phyloP scores from a whole-genome alignment of 2,329 filamentous ascomycete genomes.

The Phialophora verrucosa region DNA sequence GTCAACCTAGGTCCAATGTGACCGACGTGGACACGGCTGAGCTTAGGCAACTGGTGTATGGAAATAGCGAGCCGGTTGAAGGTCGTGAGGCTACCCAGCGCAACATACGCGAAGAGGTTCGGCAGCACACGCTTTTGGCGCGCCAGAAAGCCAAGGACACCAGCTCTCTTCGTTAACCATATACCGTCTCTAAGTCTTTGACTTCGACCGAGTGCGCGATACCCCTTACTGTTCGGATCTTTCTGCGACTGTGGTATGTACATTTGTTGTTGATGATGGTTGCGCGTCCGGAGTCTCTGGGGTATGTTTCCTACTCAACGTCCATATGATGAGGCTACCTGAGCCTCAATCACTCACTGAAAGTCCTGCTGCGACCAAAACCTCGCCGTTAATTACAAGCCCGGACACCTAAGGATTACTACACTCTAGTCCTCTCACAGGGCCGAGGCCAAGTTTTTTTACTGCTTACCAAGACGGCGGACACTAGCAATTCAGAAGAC shows the following conservation, averaged over 20 bases:
- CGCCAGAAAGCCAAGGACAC: not conserved
- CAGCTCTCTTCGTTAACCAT: not conserved
- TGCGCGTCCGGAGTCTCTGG: not conserved
- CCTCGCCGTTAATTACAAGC: not conserved
- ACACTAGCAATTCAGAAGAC: not conserved
- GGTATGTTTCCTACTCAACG: not conserved
- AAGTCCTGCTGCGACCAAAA: not conserved
- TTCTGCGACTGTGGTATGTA: not conserved
- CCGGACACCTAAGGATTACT: not conserved
- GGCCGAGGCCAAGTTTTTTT: not conserved
- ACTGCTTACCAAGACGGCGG: not conserved
- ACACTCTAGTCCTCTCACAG: not conserved
- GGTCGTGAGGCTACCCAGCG: not conserved
- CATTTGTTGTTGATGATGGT: not conserved
- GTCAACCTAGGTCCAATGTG: not conserved
- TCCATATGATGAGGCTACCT: not conserved
- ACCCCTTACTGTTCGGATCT: not conserved
- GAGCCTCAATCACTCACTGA: not conserved
- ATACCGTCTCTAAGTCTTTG: not conserved
- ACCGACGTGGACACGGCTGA: not conserved
- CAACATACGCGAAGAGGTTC: not conserved
- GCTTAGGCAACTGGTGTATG: not conserved
- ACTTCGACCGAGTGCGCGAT: not conserved
- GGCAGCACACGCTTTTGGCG: not conserved
- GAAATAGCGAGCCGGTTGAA: not conserved